Conservation (phyloP, 2,329 filamentous ascomycete species). For the Cladophialophora immunda region DNA sequence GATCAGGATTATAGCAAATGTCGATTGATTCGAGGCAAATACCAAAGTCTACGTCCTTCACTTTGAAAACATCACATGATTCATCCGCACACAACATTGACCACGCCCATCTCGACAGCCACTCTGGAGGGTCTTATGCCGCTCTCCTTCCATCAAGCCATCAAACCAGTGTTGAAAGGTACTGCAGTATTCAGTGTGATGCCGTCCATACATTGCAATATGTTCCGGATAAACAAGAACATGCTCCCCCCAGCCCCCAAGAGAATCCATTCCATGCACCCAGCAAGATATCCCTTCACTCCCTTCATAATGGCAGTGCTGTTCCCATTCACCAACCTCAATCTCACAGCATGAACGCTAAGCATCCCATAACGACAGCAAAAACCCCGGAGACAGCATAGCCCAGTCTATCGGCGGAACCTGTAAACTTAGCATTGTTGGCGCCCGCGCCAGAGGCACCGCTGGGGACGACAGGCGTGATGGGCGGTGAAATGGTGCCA, state of each 20-base stretch:
- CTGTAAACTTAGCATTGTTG: slow-evolving; percentile 15
- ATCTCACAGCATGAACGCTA: slow-evolving; percentile 33
- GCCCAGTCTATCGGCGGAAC: slow-evolving; percentile 17
- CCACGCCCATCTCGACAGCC: background rate
- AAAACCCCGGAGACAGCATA: slow-evolving; percentile 31
- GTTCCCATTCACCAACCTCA: slow-evolving; percentile 9
- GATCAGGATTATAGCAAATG: background rate
- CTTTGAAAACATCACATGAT: background rate
- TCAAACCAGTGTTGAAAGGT: background rate
- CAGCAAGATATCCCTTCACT: background rate
- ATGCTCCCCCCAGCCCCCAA: background rate
- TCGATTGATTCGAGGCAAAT: slow-evolving; percentile 1
- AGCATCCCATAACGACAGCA: slow-evolving; percentile 29
- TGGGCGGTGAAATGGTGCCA: slow-evolving; percentile 28
- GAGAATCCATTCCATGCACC: slow-evolving; percentile 8
- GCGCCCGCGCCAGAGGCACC: slow-evolving; percentile 21
- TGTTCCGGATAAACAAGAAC: slow-evolving; percentile 19
- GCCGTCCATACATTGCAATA: slow-evolving; percentile 17
- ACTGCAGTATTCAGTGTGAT: slow-evolving; percentile 2
- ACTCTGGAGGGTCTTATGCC: background rate
- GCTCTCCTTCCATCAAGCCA: background rate
- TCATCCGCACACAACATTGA: background rate
- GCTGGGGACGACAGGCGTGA: slow-evolving; percentile 22
- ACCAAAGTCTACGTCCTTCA: background rate
- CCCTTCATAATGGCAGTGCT: background rate